Conservation (phyloP, 805 yeast species). For the Yamadazyma akitaensis region DNA sequence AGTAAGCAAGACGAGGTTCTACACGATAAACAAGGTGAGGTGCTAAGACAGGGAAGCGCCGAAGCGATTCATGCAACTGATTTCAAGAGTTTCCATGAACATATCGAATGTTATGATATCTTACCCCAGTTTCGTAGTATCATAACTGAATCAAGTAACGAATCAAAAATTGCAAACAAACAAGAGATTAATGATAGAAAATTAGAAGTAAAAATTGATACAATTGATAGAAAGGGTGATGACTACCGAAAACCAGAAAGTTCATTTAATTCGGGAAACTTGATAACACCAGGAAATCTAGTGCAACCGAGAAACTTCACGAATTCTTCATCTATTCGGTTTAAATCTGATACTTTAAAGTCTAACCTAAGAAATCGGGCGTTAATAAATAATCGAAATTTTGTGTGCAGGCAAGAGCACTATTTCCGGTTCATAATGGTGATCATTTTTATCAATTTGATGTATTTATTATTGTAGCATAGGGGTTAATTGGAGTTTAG, state of each 20-base stretch:
- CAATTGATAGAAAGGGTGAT: too few species aligned
- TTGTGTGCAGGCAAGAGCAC: not conserved
- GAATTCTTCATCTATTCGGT: not conserved
- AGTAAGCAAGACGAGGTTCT: not conserved
- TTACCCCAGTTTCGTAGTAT: constrained; percentile 6
- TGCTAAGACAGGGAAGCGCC: not conserved
- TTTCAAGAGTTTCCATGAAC: too few species aligned
- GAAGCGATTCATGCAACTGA: not conserved
- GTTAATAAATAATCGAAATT: not conserved
- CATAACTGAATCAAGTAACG: not conserved
- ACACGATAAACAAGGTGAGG: not conserved
- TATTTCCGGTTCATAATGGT: not conserved
- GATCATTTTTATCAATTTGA: not conserved
- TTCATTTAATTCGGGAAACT: too few species aligned
- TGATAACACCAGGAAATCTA: not conserved
- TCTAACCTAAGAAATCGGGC: not conserved
- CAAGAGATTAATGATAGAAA: too few species aligned
- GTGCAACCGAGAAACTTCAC: too few species aligned
- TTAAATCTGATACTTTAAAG: constrained; percentile 1
- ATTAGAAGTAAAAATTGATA: too few species aligned
- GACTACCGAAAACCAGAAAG: not conserved
- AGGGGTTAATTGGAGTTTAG: not conserved
- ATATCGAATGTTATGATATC: not conserved
- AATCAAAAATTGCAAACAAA: not conserved
- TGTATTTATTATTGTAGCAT: constrained; percentile 1